Evolutionary conservation across 208 protist species (phyloP).

Genomic region (Porcisia deanei): DNA sequence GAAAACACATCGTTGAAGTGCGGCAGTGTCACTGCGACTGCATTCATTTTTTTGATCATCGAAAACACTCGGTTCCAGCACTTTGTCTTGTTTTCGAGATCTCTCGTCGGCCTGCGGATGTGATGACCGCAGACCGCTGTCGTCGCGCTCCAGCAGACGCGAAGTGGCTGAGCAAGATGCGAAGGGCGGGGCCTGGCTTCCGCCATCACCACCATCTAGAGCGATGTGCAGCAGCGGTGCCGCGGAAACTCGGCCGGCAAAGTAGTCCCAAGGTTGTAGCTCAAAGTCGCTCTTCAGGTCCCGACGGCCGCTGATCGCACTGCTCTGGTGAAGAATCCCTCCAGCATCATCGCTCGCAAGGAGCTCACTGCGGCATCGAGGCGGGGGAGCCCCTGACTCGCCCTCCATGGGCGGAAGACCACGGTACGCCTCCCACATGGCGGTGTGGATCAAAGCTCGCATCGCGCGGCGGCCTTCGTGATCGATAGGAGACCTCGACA

Average conservation of each 20-base stretch:
- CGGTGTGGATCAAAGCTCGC: conserved; percentile 12
- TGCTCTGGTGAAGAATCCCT: background rate
- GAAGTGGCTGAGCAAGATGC: background rate
- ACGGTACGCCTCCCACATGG: conserved; percentile 24
- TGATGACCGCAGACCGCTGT: background rate
- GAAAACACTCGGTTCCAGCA: background rate
- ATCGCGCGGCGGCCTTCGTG: conserved; percentile 13
- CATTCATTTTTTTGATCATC: background rate
- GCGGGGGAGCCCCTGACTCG: background rate
- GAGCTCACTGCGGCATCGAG: background rate
- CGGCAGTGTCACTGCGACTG: background rate
- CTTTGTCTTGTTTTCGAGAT: background rate
- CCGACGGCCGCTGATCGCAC: background rate
- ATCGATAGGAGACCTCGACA: background rate
- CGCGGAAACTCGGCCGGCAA: conserved; percentile 4
- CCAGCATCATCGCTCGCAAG: background rate
- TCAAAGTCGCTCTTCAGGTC: background rate
- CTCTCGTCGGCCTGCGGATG: background rate
- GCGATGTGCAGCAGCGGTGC: conserved; percentile 1
- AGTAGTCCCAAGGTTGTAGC: conserved; percentile 25
- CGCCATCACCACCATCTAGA: background rate
- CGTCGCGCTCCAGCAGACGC: background rate
- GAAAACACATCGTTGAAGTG: background rate
- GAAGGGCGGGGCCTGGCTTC: background rate
- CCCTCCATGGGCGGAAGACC: background rate